Evolutionary conservation across 495 filamentous ascomycete species (phyloP), one percentile per base, ranked within the genome.

Genomic region (Aspergillus nanangensis): DNA sequence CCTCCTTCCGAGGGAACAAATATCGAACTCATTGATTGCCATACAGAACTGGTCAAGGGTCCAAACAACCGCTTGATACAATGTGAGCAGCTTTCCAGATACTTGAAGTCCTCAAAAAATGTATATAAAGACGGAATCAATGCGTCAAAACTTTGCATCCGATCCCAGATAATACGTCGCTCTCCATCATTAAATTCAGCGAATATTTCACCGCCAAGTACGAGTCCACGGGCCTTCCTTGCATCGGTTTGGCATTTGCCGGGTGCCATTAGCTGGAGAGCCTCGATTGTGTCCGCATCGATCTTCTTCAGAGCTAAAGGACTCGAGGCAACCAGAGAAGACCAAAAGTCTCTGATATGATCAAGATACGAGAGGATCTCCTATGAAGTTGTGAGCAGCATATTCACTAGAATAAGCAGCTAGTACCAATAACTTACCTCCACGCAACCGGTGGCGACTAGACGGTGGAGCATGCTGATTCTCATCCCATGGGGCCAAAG

Each of bases 41-140:
- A 11, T 7, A 29, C 11, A 11, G 25, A 11, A 5, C 11, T 29
- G 25, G 5, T 29, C 25, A 29, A 29, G 7, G 25, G n/a, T n/a
- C n/a, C 25, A 41, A 39, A 50, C 3, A 66, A 49, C 27, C 55
- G 49, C 44, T 66, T 66, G 3, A 71, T 15, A 38, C 45, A 60
- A 36, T 63, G 17, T 13, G 24, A 10, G 13, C 24, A 43, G 27
- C 8, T 20, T 32, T 19, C 24, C 11, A 43, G 8, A 14, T 32
- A 43, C 11, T 19, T 31, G 8, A 43, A 19, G 20, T 43, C 40
- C 35, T 63, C 18, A 25, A 69, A 71, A 48, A 69, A 66, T 21
- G 56, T 66, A 41, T 63, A 59, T 5, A 67, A 17, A 20, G 35
- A 38, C 10, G 35, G 35, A 19, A 38, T 38, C 10, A 38, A 19